Percentiles rank a stretch among this genome's conserved stretches.
Conservation (phyloP, 176 grass and related monocot genomes). For the Carex scoparia region DNA sequence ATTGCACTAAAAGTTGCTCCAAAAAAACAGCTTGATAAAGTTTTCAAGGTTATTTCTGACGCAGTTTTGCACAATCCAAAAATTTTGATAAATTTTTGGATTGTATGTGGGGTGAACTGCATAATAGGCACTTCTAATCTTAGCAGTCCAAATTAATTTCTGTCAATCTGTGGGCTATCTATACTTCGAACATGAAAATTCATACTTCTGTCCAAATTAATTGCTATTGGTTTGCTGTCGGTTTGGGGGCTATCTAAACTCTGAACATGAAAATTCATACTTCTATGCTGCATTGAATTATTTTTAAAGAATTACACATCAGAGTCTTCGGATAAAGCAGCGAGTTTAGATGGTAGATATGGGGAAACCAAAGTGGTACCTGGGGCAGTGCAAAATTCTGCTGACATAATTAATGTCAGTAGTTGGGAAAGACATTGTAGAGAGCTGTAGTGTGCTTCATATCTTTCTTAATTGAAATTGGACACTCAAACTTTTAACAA, state of each 20-base stretch:
- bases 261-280: not conserved
- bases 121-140: constrained; percentile 6
- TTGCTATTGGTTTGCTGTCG: not conserved
- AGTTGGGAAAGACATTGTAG: not conserved
- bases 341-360: not conserved
- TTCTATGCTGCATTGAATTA: not conserved
- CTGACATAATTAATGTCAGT: constrained; percentile 8
- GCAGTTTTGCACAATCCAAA: not conserved
- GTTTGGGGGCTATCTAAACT: not conserved
- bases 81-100: not conserved
- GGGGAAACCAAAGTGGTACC: not conserved
- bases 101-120: not conserved
- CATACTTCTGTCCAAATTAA: constrained; percentile 1
- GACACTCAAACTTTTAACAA: not conserved
- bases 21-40: constrained; percentile 71
- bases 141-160: constrained; percentile 2
- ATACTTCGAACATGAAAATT: not conserved
- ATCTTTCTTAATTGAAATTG: not conserved
- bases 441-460: not conserved
- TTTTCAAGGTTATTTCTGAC: constrained; percentile 59
- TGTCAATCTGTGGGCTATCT: not conserved
- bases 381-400: not conserved
- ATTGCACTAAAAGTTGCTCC: constrained; percentile 69
- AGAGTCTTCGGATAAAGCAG: not conserved
- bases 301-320: not conserved